Evolutionary conservation across 768 basidiomycete species (phyloP), one percentile per base, ranked within the genome.

Genomic region (Calocera viscosa): DNA sequence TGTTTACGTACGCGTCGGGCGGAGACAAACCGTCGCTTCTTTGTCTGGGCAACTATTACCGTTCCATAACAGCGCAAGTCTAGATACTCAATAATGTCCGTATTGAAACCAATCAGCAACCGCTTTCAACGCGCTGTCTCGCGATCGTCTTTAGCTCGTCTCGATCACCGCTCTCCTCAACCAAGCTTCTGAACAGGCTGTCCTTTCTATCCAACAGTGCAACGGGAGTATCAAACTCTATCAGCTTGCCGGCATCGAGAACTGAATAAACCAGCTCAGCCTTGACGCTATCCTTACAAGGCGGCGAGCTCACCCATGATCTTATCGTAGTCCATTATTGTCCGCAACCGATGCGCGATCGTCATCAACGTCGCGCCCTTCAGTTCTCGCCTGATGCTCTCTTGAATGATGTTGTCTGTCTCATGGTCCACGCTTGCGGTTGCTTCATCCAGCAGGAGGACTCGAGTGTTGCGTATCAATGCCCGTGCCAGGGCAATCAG

Each of bases 401-500:
- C 74, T 73, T 87, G 86, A 67, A 87, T 86, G 66, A 80, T 72
- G 0, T 79, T 72, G 70, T 86, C 86, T 0, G 84, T 86, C 66
- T 78, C 78, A 70, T 83, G 82, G 72, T 86, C 85, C 78, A 76
- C 72, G 14, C 65, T 67, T 2, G 80, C 81, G 1, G 80, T 82
- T 0, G 81, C 80, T 72, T 86, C 85, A 67, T 86, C 85, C 2
- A 86, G 74, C 49, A 86, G 82, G 39, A 85, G 75, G 14, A 86
- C 71, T 69, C 84, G 85, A 71, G 82, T 83, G 53, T 76, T 72
- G 19, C 85, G 75, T 1, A 85, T 79, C 66, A 86, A 80, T 1
- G 85, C 84, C 32, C 85, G 76, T 0, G 85, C 84, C 0, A 86
- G 76, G 0, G 84, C 84, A n/a, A 86, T 74, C 14, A 86, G 80